Base-by-base conservation (phyloP, 2,329 filamentous ascomycete genomes). In the Dactylonectria estremocensis region DNA sequence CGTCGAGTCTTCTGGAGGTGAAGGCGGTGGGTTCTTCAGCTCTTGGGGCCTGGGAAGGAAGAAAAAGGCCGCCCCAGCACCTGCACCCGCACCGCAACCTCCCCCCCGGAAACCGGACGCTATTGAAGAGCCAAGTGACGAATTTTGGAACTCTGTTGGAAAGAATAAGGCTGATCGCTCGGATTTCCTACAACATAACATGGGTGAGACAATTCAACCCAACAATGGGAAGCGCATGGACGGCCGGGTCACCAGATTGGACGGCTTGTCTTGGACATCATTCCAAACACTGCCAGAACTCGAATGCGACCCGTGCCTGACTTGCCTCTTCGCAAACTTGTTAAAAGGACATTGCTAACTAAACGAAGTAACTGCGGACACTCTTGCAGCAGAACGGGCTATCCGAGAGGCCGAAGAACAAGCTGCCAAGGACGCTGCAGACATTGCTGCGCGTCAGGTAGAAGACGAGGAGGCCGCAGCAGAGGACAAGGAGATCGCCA, bases 11-110 rank as follows among this genome's bases (percentile, higher is more conserved):
- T 75, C 80, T 40, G 79, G 77, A 14, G 82, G 83, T 48, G 86
- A 88, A 61, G 87, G 83, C 45, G 86, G 88, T 62, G 87, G 87
- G 64, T 88, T 88, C 71, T 89, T 88, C 77, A 85, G 82, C 66
- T 85, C 86, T 54, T 90, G 88, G 83, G 86, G 85, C 35, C 88
- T 85, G 11, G 50, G 88, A 74, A 89, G 88, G 68, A 79, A 80
- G 62, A 83, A 82, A 66, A 80, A 81, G 46, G 77, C 55, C 16
- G 77, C 55, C 16, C 60, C 63, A 52, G 73, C 77, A 46, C 75
- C 77, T 59, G 71, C 74, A 46, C 75, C 77, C 58, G 71, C 74
- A 14, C 60, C 63, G 52, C 72, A 77, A 46, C 75, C 77, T 59
- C 71, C 74, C 61, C 77, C 75, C 59, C 76, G 81, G 68, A 83